A percentile compares a stretch with the other conserved stretches of the same genome.
Evolutionary conservation across 345 rosid genomes (phyloP).

Genomic region (Trapa incisa): DNA sequence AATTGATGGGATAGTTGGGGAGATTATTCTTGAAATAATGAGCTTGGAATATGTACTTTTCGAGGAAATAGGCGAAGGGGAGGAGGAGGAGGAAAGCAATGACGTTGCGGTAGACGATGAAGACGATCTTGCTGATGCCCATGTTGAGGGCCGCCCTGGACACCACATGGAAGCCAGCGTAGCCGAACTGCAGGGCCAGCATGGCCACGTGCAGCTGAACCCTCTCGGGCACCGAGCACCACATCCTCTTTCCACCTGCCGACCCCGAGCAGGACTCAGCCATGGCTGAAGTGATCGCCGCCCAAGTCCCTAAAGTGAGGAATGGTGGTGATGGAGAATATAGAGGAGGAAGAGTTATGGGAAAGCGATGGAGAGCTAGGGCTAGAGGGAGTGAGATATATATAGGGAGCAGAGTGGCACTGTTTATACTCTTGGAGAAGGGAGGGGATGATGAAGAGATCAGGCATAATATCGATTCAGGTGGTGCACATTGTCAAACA

Average conservation of each 20-base stretch:
- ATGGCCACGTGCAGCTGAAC: constrained; percentile 88
- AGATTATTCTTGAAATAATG: too few relatives aligned
- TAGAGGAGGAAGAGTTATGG: constrained; percentile 9
- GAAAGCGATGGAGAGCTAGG: constrained; percentile 12
- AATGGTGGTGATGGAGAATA: not conserved
- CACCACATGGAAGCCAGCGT: constrained; percentile 93
- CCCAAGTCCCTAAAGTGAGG: too few relatives aligned
- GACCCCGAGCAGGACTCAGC: constrained; percentile 40
- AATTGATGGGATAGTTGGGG: too few relatives aligned
- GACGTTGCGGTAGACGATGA: constrained; percentile 89
- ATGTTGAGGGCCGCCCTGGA: constrained; percentile 96
- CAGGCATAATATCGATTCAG: too few relatives aligned
- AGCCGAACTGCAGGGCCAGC: constrained; percentile 93
- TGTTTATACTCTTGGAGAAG: not conserved
- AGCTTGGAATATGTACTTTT: constrained; percentile 36
- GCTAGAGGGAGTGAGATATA: not conserved
- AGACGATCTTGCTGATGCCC: constrained; percentile 92
- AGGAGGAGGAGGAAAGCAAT: constrained; percentile 83
- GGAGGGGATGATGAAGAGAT: too few relatives aligned
- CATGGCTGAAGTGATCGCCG: constrained; percentile 17
- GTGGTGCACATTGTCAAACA: too few relatives aligned
- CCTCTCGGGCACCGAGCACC: constrained; percentile 67
- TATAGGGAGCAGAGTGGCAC: not conserved
- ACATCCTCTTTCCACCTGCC: constrained; percentile 32
- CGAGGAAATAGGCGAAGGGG: constrained; percentile 93